Conservation (phyloP, 306 rosid genomes). For the Hylodesmum podocarpum region DNA sequence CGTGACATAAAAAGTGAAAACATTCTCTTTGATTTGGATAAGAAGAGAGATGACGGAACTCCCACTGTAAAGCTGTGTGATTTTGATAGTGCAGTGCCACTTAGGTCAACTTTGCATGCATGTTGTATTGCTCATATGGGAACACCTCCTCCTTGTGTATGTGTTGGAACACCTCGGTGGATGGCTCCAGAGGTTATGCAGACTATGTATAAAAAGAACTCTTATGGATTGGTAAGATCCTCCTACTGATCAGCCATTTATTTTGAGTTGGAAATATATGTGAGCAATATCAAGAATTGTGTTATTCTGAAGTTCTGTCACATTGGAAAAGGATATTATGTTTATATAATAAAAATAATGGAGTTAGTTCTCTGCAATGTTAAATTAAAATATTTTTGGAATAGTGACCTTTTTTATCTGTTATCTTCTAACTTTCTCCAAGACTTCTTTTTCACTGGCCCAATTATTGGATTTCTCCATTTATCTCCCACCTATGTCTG, state of each 20-base stretch:
- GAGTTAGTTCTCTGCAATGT: neutral
- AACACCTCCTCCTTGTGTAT: slow-evolving; percentile 70
- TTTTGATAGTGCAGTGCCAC: slow-evolving; percentile 95
- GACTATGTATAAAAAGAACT: slow-evolving; percentile 59
- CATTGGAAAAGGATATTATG: neutral
- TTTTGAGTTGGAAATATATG: neutral
- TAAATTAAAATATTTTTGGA: neutral
- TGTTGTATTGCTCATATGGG: slow-evolving; percentile 91
- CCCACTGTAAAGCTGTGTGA: slow-evolving; percentile 92
- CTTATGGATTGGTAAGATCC: slow-evolving; percentile 80
- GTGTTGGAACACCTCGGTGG: slow-evolving; percentile 99
- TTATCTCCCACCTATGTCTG: neutral
- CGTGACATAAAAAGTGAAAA: slow-evolving; percentile 97
- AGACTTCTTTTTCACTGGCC: neutral
- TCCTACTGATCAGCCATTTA: neutral
- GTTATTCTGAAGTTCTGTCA: neutral
- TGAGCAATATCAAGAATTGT: neutral
- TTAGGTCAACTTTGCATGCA: slow-evolving; percentile 71
- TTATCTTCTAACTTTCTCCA: neutral
- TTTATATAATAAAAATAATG: neutral
- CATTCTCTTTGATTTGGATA: slow-evolving; percentile 72
- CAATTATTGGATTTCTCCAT: neutral
- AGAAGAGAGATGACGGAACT: slow-evolving; percentile 67
- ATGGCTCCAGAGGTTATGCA: slow-evolving; percentile 97
- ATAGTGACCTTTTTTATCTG: neutral